Conservation (phyloP, 202 grass and related monocot genomes). For the Sporobolus alterniflorus region DNA sequence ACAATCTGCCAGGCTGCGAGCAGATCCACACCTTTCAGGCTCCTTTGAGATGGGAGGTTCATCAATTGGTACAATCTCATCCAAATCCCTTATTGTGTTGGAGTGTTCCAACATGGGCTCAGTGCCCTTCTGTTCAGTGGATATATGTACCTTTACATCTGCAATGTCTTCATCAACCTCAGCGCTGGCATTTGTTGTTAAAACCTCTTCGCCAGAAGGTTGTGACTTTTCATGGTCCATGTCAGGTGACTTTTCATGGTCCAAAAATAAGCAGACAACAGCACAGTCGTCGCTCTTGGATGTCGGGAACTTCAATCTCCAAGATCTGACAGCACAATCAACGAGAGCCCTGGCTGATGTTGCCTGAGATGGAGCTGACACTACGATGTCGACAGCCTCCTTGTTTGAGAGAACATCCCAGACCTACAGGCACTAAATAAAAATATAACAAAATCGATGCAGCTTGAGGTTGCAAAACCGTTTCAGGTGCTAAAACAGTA, state of each 20-base stretch:
- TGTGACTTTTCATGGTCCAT: constrained; percentile 31
- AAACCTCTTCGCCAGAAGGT: constrained; percentile 44
- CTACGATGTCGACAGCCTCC: constrained; percentile 88
- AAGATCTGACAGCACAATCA: constrained; percentile 91
- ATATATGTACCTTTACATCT: constrained; percentile 36
- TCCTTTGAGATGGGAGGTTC: constrained; percentile 42
- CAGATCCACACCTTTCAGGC: constrained; percentile 53
- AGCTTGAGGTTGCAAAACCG: constrained; percentile 3
- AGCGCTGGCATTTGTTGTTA: constrained; percentile 3
- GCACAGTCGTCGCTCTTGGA: constrained; percentile 98
- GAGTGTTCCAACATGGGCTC: constrained; percentile 62
- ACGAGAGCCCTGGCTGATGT: constrained; percentile 87
- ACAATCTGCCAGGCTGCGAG: constrained; percentile 85
- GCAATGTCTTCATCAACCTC: constrained; percentile 39
- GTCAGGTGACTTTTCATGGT: constrained; percentile 46
- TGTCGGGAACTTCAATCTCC: constrained; percentile 98
- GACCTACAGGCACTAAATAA: constrained; percentile 55
- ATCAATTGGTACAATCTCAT: constrained; percentile 67
- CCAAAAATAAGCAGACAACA: constrained; percentile 89
- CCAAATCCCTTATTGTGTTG: constrained; percentile 42
- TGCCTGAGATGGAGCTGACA: constrained; percentile 67
- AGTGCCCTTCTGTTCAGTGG: constrained; percentile 34
- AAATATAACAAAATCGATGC: constrained; percentile 34
- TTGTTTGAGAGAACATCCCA: constrained; percentile 99
- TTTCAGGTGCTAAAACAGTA: constrained; percentile 7